These are phyloP conservation scores for Turnera subulata DNA, from an alignment of 345 rosid species.

Conservation along the genomic window DNA sequence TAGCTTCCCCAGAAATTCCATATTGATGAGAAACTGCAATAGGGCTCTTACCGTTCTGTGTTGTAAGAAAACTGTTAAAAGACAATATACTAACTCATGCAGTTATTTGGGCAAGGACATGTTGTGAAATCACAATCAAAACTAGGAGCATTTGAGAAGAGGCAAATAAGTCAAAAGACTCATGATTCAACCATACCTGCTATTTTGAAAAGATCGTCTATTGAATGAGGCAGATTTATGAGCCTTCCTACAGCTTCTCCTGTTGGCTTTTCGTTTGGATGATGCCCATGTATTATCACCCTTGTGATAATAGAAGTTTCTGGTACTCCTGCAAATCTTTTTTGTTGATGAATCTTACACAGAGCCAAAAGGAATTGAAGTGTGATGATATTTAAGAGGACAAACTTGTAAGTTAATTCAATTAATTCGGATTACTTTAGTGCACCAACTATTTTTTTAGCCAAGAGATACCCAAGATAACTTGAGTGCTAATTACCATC, in stretches of 20 bases:
- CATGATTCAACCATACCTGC: slow-evolving; percentile 53
- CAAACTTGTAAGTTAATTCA: too few species aligned
- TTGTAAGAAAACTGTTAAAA: not conserved
- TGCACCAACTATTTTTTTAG: too few species aligned
- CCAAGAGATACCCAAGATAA: too few species aligned
- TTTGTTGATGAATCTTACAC: too few species aligned
- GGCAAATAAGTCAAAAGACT: not conserved
- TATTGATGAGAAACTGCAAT: too few species aligned
- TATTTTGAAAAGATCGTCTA: slow-evolving; percentile 56
- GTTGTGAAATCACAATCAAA: not conserved
- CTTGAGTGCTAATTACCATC: too few species aligned
- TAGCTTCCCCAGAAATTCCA: too few species aligned
- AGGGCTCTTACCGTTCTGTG: not conserved
- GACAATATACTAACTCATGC: not conserved
- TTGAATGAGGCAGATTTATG: slow-evolving; percentile 62
- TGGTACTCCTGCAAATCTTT: slow-evolving; percentile 35
- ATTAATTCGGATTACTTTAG: too few species aligned
- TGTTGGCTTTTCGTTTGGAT: slow-evolving; percentile 41
- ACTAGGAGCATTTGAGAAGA: not conserved
- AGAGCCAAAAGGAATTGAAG: too few species aligned
- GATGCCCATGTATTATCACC: slow-evolving; percentile 71
- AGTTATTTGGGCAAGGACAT: not conserved
- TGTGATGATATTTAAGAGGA: too few species aligned
- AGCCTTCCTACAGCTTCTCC: slow-evolving; percentile 49
- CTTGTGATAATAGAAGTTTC: slow-evolving; percentile 31